Evolutionary conservation across 495 filamentous ascomycete species (phyloP), one percentile per base, ranked within the genome.

Genomic region (Pyrenula aspistea): DNA sequence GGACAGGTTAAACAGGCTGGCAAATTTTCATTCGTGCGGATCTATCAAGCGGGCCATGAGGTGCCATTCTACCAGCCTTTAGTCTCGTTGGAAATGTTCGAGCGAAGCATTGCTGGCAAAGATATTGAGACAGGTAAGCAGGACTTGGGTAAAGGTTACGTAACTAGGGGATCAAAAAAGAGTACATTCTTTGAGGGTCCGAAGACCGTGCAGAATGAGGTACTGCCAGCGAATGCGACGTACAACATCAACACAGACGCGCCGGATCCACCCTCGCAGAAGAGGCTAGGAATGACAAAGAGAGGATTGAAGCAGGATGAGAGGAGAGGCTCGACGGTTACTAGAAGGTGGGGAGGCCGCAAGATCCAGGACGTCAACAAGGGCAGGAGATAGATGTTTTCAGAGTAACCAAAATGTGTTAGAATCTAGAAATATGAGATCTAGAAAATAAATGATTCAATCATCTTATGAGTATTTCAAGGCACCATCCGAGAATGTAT

Each of bases 31-130:
- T 91, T 89, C 65, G 75, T 78, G 24, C 77, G 85, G 1, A 73
- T 89, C 10, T 89, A 83, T 63, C 74, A 87, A 60, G 80, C 83
- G 11, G 87, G 87, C 0, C 87, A 91, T 62, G 77, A 82, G 54
- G 80, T 88, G 10, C 85, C 86, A 1, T 80, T 84, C 42, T 87
- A 88, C 61, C 83, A 86, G 63, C 85, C 85, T 0, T 62, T 85
- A 25, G 73, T 76, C n/a, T 62, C 82, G 2, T 70, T 85, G 3
- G 74, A 76, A 57, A 69, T 83, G 47, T 85, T 87, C 61, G 73
- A 80, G 61, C 72, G 84, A 4, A 76, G 71, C 0, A 76, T 86
- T 53, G 63, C 62, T 2, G 77, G 81, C 15, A 65, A 63, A 42
- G 84, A 86, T 54, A 72, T 87, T 51, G 82, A 83, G 25, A 85